These are phyloP conservation scores for Agrocybe chaxingu DNA, from an alignment of 768 basidiomycete genomes.

Conservation along the genomic window DNA sequence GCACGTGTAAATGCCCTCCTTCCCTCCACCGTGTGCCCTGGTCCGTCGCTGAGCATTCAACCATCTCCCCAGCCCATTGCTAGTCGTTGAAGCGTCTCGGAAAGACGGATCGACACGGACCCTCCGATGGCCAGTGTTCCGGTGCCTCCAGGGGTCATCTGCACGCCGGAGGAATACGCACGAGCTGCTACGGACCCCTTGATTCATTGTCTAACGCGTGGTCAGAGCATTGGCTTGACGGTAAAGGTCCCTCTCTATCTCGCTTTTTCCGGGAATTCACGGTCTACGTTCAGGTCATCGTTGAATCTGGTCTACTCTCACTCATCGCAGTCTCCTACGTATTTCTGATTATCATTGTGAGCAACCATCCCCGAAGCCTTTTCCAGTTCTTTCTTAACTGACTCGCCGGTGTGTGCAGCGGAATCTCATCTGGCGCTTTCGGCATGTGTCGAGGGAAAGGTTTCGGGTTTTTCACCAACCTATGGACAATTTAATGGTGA, in stretches of 20 bases:
- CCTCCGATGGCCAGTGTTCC: too few species aligned
- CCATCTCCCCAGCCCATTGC: too few species aligned
- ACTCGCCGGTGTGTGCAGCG: slow-evolving; percentile 12
- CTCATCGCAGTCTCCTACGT: slow-evolving; percentile 29
- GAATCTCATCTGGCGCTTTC: slow-evolving; percentile 24
- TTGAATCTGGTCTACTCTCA: slow-evolving; percentile 33
- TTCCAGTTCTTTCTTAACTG: background rate
- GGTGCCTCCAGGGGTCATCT: slow-evolving; percentile 14
- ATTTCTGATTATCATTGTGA: slow-evolving; percentile 27
- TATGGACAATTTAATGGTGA: slow-evolving; percentile 39
- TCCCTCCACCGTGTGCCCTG: too few species aligned
- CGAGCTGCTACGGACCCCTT: slow-evolving; percentile 12
- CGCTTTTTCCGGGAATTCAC: background rate
- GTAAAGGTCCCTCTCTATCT: slow-evolving; percentile 16
- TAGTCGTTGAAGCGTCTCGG: too few species aligned
- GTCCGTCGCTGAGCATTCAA: too few species aligned
- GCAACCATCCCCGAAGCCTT: background rate
- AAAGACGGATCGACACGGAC: too few species aligned
- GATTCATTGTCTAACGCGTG: slow-evolving; percentile 27
- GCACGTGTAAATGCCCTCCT: too few species aligned
- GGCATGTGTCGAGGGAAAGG: slow-evolving; percentile 12
- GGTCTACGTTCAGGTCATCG: slow-evolving; percentile 23
- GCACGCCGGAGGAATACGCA: slow-evolving; percentile 16
- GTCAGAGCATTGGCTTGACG: slow-evolving; percentile 33
- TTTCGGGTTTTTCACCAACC: slow-evolving; percentile 29